Evolutionary conservation across 108 stramenopile species (phyloP).

Genomic region (Epithemia pelagica): DNA sequence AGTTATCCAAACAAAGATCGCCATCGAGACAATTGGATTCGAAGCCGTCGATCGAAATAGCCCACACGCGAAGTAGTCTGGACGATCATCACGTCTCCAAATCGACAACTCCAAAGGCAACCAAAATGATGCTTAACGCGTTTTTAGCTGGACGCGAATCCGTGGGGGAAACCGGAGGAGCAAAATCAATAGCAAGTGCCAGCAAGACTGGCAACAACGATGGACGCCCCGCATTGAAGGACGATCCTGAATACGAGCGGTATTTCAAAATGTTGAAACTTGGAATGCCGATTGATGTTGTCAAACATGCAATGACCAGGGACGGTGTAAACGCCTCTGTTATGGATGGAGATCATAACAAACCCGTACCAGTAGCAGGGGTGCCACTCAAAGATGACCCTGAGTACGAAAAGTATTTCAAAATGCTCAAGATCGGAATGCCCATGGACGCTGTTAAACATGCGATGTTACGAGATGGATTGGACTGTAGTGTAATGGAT

Average conservation of each 20-base stretch:
- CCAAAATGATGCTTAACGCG: slow-evolving; percentile 16
- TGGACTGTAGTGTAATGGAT: slow-evolving; percentile 71
- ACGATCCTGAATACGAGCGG: slow-evolving; percentile 69
- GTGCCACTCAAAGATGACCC: slow-evolving; percentile 79
- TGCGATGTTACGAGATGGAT: slow-evolving; percentile 78
- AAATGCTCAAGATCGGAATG: slow-evolving; percentile 87
- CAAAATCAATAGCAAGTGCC: background rate
- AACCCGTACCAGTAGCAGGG: slow-evolving; percentile 32
- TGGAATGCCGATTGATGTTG: slow-evolving; percentile 77
- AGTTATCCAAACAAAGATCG: background rate
- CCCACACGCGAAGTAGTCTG: background rate
- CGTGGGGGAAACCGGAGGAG: slow-evolving; percentile 3
- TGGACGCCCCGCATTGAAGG: slow-evolving; percentile 51
- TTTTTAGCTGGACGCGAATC: slow-evolving; percentile 15
- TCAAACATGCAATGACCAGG: slow-evolving; percentile 80
- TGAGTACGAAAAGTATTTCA: slow-evolving; percentile 78
- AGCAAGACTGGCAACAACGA: slow-evolving; percentile 3
- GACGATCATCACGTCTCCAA: background rate
- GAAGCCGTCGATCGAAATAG: background rate
- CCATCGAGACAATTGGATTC: background rate
- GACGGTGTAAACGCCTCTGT: slow-evolving; percentile 79
- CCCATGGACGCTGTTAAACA: slow-evolving; percentile 87
- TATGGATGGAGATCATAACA: slow-evolving; percentile 76
- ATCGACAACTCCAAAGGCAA: slow-evolving; percentile 14
- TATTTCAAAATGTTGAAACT: slow-evolving; percentile 83